Evolutionary conservation across 1,284 basidiomycete species (phyloP), one percentile per base, ranked within the genome.

Genomic region (Gymnopus androsaceus): DNA sequence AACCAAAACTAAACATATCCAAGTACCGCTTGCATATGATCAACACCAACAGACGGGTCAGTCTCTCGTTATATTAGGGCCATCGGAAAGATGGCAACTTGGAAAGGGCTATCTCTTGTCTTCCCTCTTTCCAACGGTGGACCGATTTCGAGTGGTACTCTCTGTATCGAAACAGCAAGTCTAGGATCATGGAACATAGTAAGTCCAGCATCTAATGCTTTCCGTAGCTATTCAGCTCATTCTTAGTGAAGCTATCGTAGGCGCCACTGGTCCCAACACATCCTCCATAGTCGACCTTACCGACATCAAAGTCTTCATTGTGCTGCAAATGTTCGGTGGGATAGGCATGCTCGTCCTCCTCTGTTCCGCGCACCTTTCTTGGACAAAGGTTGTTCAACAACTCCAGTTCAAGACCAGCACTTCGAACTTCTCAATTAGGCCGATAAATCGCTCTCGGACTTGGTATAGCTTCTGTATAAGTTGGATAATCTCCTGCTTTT

Each of bases 91-190:
- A n/a, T n/a, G n/a, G n/a, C n/a, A n/a, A n/a, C n/a, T n/a, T n/a
- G 30, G 49, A 60, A 54, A 40, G 59, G 70, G 68, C 66, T 45
- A 66, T 3, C n/a, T n/a, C n/a, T n/a, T n/a, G n/a, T n/a, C n/a
- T n/a, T n/a, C n/a, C n/a, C n/a, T n/a, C n/a, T n/a, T n/a, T n/a
- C n/a, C n/a, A n/a, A n/a, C n/a, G n/a, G n/a, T n/a, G n/a, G n/a
- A n/a, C n/a, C n/a, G n/a, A n/a, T n/a, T n/a, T n/a, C n/a, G n/a
- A n/a, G n/a, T n/a, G n/a, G n/a, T n/a, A n/a, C n/a, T n/a, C n/a
- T n/a, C n/a, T n/a, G n/a, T n/a, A n/a, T n/a, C n/a, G n/a, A n/a
- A n/a, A n/a, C n/a, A n/a, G n/a, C n/a, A n/a, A n/a, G n/a, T 51
- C n/a, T n/a, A n/a, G n/a, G n/a, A n/a, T n/a, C n/a, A n/a, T n/a